Conservation (phyloP, 768 basidiomycete genomes). For the Russula virescens region DNA sequence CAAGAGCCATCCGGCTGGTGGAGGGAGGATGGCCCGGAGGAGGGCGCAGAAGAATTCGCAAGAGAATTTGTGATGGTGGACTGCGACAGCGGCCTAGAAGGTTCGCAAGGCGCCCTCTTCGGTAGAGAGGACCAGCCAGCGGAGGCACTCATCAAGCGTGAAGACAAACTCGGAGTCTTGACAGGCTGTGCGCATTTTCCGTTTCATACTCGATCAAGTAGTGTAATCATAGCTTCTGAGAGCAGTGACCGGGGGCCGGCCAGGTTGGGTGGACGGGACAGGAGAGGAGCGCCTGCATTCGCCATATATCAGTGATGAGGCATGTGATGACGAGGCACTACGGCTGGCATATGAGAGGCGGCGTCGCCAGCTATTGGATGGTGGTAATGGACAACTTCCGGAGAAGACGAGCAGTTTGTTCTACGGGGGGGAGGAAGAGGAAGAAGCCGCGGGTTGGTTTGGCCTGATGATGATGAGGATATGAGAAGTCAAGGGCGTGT, state of each 20-base stretch:
- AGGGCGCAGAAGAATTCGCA: conserved; percentile 23
- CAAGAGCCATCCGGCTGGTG: conserved; percentile 42
- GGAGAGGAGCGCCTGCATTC: conserved; percentile 18
- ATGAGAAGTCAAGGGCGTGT: conserved; percentile 4
- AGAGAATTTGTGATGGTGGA: conserved; percentile 23
- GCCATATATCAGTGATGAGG: conserved; percentile 21
- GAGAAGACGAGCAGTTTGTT: conserved; percentile 25
- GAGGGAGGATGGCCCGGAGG: conserved; percentile 29
- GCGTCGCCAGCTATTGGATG: conserved; percentile 1
- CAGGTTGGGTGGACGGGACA: background rate
- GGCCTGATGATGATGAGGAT: conserved; percentile 10
- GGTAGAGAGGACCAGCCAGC: conserved; percentile 34
- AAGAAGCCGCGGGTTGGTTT: conserved; percentile 19
- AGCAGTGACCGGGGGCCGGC: conserved; percentile 21
- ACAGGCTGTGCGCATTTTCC: conserved; percentile 34
- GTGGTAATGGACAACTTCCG: background rate
- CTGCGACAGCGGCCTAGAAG: conserved; percentile 24
- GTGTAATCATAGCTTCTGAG: conserved; percentile 7
- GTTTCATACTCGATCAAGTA: conserved; percentile 3
- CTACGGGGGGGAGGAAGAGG: conserved; percentile 18
- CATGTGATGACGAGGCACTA: conserved; percentile 24
- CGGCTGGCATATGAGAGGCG: conserved; percentile 17
- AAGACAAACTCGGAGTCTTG: conserved; percentile 49
- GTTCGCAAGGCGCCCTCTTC: conserved; percentile 29
- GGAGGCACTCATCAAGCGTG: conserved; percentile 35